A percentile compares a stretch with the other conserved stretches of the same genome.
Conservation (phyloP, 2,329 filamentous ascomycete genomes). For the Fusarium algeriense region DNA sequence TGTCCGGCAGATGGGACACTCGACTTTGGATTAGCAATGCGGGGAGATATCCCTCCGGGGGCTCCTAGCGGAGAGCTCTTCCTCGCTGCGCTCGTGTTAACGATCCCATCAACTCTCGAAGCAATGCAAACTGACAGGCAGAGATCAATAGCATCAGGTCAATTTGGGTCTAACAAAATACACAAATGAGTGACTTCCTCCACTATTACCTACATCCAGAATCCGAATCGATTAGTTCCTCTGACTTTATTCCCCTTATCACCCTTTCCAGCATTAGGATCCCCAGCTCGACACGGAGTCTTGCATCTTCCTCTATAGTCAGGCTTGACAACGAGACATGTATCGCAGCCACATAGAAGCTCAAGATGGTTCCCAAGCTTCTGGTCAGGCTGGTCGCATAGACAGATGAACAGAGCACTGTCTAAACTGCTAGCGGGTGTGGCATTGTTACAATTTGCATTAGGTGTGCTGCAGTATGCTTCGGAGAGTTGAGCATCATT, state of each 20-base stretch:
- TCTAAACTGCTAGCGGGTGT: slow-evolving; percentile 49
- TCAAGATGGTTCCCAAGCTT: slow-evolving; percentile 52
- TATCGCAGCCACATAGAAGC: slow-evolving; percentile 56
- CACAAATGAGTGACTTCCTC: slow-evolving; percentile 13
- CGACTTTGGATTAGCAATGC: background rate
- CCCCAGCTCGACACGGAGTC: slow-evolving; percentile 51
- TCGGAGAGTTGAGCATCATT: slow-evolving; percentile 49
- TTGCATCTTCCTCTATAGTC: slow-evolving; percentile 57
- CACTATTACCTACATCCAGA: slow-evolving; percentile 28
- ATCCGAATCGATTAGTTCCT: slow-evolving; percentile 15
- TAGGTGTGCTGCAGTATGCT: slow-evolving; percentile 55
- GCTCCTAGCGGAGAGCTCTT: background rate
- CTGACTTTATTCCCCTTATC: slow-evolving; percentile 4
- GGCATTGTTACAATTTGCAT: slow-evolving; percentile 50
- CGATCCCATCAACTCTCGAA: background rate
- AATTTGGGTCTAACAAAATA: slow-evolving; percentile 15
- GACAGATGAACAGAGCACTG: slow-evolving; percentile 55
- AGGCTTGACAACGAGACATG: slow-evolving; percentile 55
- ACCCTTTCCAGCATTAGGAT: background rate
- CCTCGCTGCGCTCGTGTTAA: background rate
- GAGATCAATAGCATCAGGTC: background rate
- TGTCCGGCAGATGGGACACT: background rate
- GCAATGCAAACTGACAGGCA: background rate
- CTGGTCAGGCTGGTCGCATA: slow-evolving; percentile 52
- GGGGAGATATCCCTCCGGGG: background rate